phyloP scores from a whole-genome alignment of 768 basidiomycete genomes.

The Hypholoma sublateritium region DNA sequence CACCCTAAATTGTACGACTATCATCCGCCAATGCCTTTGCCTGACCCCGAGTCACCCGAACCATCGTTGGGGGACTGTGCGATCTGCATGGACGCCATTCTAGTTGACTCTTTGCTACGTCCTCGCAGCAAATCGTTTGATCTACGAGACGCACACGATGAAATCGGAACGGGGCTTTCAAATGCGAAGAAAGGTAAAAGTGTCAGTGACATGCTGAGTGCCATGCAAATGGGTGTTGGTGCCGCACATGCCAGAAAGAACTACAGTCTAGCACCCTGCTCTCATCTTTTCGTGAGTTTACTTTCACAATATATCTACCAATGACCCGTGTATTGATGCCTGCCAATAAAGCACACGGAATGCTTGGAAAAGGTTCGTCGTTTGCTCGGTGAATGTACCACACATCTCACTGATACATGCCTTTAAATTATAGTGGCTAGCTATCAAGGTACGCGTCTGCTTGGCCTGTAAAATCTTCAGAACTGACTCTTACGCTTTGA shows the following conservation, averaged over 20 bases:
- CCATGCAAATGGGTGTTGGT: conserved; percentile 43
- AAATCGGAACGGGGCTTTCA: conserved; percentile 9
- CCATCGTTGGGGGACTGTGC: conserved; percentile 84
- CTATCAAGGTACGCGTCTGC: conserved; percentile 59
- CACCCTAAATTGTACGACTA: conserved; percentile 74
- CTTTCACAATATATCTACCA: background rate
- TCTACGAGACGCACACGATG: conserved; percentile 26
- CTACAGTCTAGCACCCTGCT: conserved; percentile 88
- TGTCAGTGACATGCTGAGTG: conserved; percentile 36
- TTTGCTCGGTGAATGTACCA: background rate
- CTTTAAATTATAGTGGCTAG: conserved; percentile 54
- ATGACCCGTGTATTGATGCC: background rate
- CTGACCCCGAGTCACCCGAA: conserved; percentile 75
- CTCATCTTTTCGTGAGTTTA: conserved; percentile 79
- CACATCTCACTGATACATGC: conserved; percentile 10
- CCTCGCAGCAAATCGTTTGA: conserved; percentile 34
- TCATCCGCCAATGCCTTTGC: conserved; percentile 72
- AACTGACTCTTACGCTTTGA: conserved; percentile 5
- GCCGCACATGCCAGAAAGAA: conserved; percentile 52
- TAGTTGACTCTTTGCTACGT: conserved; percentile 43
- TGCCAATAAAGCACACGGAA: conserved; percentile 65
- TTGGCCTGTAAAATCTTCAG: background rate
- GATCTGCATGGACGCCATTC: conserved; percentile 91
- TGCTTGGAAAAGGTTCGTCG: conserved; percentile 73
- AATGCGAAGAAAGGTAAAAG: conserved; percentile 21